Base-by-base conservation (phyloP, 1,284 basidiomycete genomes). In the Boletellus deceptivus region DNA sequence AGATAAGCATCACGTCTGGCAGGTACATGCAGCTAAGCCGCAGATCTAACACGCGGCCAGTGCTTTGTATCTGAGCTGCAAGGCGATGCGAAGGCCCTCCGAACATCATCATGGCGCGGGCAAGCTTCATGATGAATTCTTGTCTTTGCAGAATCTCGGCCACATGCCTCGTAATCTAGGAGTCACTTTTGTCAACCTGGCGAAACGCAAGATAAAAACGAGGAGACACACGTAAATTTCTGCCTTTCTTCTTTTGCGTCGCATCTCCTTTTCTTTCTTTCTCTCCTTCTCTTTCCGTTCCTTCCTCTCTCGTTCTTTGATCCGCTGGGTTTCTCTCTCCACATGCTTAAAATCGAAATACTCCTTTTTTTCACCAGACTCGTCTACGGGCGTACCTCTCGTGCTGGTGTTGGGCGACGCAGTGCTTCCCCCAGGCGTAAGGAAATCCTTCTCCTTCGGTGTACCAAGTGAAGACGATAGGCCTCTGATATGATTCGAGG, bases 81-180 rank as follows among this genome's bases (percentile, higher is more conserved):
- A 96, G 78, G 42, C 93, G 84, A 69, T 96, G 92, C 2, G 86
- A 84, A n/a, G 93, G 93, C 3, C 86, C 90, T 36, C 92, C 92
- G 59, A 94, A 96, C 91, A 94, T 94, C 91, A 96, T 95, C 75
- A 97, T 82, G 8, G 91, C 86, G 41, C 93, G 81, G 16, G 89
- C 82, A 36, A 96, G 80, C 74, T 96, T 96, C 67, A 95, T 74
- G 53, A 97, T 77, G 72, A 96, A 96, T 58, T 94, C 89, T 67
- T 96, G 92, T 17, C 94, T 80, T 60, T 87, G 83, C 43, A 95
- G 76, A 57, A 95, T 88, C 51, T 89, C 86, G 3, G 92, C 92
- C 18, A 95, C 89, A 63, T 95, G 93, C 59, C 87, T 88, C 35
- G 93, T 93, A 58, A 95, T 94, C 87, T 91, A 61, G 11, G 33